Base-by-base conservation (phyloP, 768 basidiomycete genomes). In the Lepiota brunneoincarnata region DNA sequence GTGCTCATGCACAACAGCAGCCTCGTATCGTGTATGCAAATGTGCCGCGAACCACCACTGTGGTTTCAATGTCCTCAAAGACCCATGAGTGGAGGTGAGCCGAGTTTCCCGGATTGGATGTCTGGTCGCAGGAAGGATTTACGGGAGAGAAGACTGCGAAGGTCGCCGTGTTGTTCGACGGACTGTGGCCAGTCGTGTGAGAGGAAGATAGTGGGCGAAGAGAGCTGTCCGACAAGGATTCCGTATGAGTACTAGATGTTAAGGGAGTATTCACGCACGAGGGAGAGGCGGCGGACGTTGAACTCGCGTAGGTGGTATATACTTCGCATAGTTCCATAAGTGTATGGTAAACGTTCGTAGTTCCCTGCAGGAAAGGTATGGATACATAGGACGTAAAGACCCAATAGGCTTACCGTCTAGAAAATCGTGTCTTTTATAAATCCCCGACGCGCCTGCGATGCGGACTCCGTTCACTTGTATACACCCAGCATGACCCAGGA, bases 181-280 rank as follows among this genome's bases (percentile, higher is more conserved):
- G 77, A 77, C 38, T 82, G 79, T 0, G 97, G 97, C 97, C 96
- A 99, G 69, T 98, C 97, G 65, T 99, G 96, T 2, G 95, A 98
- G 34, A 98, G 77, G 74, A 98, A 91, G 23, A 98, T 79, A 24
- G 84, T 70, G 5, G 86, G 79, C 9, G 77, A 74, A 3, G 84
- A 76, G 35, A 89, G 74, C 89, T 79, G 46, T 21, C n/a, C 20
- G 10, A n/a, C 17, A 37, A 10, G 34, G 17, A 35, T 50, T 78
- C 53, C 53, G 24, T 31, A 54, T 39, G 11, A 10, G 6, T 17
- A 5, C 18, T 12, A 26, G 28, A 9, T 4, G 52, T 12, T 17
- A 21, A 42, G 36, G 47, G 17, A 42, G 20, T 11, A 64, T 40
- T 17, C 6, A 67, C 79, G 31, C 31, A 31, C 31, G 31, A 31